Base-by-base conservation (phyloP, 257 asterid species). In the Pogostemon cablin region DNA sequence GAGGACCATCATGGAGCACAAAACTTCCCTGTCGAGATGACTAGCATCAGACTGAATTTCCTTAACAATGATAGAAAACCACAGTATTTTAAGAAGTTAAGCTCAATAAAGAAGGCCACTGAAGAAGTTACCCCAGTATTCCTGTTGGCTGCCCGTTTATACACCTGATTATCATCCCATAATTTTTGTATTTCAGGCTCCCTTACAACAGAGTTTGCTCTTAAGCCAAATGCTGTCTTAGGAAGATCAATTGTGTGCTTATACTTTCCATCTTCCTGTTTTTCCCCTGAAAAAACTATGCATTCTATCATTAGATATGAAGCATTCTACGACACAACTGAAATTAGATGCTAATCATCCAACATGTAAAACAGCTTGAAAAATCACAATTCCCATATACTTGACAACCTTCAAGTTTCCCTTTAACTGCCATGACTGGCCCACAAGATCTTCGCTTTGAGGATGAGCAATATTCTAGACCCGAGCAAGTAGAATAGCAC, bases 1-100 rank as follows among this genome's bases (percentile, higher is more conserved):
- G 99, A 69, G 99, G 99, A 43, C 99, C 99, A 69, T 95, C 99
- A 72, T 95, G 99, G 69, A 91, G 96, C 78, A 95, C 89, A 81
- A 95, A 95, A 75, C 78, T 84, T 73, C 89, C 99, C 99, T 93
- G 91, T 74, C 72, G 79, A 79, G 49, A 79, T 54, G 53, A 76
- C 68, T 58, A 73, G 62, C 65, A 69, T 85, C 78, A 84, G 71
- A 66, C 50, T 72, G 63, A 73, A 65, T 65, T 62, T 69, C 75
- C 70, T n/a, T 49, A 37, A 5, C 34, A 53, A 11, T 53, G 38
- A 63, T 57, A 66, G 67, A 69, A 69, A 68, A 50, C 37, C 50
- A 47, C 43, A 43, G 32, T 44, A 82, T 20, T 53, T 52, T 15
- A 53, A 55, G 25, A 42, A 35, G 46, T 38, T 25, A 25, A 34